These are phyloP conservation scores for Stentor coeruleus DNA, from an alignment of 73 alveolate genomes.

Conservation along the genomic window DNA sequence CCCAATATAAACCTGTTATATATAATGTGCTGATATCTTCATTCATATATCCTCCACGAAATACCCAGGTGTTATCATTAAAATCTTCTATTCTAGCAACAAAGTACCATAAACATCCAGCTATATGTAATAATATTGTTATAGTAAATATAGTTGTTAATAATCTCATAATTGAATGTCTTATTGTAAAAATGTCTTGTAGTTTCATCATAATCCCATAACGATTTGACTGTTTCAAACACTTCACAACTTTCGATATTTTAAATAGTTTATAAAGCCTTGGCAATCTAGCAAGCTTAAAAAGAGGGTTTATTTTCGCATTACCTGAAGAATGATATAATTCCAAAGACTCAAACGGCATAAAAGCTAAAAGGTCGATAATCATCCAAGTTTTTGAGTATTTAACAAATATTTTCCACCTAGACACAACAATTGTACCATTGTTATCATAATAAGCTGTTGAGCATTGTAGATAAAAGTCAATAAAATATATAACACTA, in stretches of 20 bases:
- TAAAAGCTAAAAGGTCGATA: constrained; percentile 20
- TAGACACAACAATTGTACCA: not conserved
- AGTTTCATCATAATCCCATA: constrained; percentile 11
- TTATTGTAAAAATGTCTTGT: constrained; percentile 46
- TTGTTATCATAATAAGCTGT: not conserved
- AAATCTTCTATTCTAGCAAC: constrained; percentile 70
- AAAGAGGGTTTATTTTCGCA: not conserved
- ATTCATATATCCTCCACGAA: constrained; percentile 47
- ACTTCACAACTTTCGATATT: constrained; percentile 34
- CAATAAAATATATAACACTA: not conserved
- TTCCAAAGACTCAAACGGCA: constrained; percentile 30
- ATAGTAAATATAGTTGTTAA: constrained; percentile 54
- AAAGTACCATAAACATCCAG: constrained; percentile 81
- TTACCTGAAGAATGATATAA: not conserved
- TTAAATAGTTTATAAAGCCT: constrained; percentile 53
- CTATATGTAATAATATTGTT: constrained; percentile 65
- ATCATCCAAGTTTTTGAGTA: constrained; percentile 33
- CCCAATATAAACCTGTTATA: constrained; percentile 61
- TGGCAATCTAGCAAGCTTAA: constrained; percentile 44
- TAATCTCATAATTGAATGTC: constrained; percentile 67
- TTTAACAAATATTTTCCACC: not conserved
- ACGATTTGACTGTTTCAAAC: constrained; percentile 28
- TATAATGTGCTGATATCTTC: constrained; percentile 26
- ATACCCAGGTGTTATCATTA: constrained; percentile 86
- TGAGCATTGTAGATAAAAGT: not conserved